Evolutionary conservation across 208 protist genomes (phyloP).

Genomic region (Tritrichomonas foetus): DNA sequence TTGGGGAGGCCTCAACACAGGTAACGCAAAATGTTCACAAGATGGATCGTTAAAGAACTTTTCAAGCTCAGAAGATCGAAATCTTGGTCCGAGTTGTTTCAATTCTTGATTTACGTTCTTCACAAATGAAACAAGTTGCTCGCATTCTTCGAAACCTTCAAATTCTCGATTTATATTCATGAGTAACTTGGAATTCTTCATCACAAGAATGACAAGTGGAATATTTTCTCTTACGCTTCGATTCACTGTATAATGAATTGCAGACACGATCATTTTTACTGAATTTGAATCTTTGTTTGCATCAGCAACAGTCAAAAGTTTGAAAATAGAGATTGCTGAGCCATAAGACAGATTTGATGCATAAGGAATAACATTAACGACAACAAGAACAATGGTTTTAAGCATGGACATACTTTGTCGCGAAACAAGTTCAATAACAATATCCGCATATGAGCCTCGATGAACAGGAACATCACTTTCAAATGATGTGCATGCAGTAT

Average conservation of each 20-base stretch:
- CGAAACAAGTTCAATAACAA: not conserved
- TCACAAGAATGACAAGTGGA: not conserved
- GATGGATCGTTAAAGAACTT: conserved; percentile 16
- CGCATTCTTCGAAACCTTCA: not conserved
- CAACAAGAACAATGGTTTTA: not conserved
- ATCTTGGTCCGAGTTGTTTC: not conserved
- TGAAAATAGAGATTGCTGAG: not conserved
- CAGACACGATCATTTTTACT: not conserved
- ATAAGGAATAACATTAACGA: not conserved
- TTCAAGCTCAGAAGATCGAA: not conserved
- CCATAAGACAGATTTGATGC: not conserved
- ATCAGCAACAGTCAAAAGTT: not conserved
- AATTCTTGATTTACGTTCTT: conserved; percentile 22
- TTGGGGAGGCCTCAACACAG: not conserved
- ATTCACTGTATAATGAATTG: not conserved
- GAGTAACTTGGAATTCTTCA: not conserved
- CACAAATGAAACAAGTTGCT: not conserved
- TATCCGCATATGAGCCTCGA: not conserved
- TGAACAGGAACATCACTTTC: not conserved
- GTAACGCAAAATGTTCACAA: conserved; percentile 27
- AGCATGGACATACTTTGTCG: not conserved
- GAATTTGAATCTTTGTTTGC: not conserved
- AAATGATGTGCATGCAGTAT: not conserved
- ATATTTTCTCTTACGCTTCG: not conserved
- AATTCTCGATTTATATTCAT: not conserved